Base-by-base conservation (phyloP, 495 filamentous ascomycete genomes). In the Sordaria brevicollis region DNA sequence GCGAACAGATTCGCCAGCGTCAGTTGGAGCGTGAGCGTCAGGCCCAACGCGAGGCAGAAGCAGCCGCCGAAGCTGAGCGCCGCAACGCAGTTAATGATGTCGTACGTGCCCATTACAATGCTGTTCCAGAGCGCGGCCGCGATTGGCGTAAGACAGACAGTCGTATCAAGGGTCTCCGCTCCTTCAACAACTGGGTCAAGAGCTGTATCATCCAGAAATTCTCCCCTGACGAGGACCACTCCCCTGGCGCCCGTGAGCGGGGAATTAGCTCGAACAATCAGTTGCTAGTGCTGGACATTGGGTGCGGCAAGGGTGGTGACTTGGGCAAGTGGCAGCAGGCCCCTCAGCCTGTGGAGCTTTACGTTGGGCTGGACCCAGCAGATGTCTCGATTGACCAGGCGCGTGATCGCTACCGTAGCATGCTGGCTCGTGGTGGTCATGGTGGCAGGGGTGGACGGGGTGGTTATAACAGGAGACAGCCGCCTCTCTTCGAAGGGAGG, bases 181-280 rank as follows among this genome's bases (percentile, higher is more conserved):
- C 89, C 73, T 97, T 96, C 83, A 99, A 99, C 81, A 99, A 99
- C 77, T 99, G 95, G 95, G 86, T 98, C 78, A 99, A 99, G 84
- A 96, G 92, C 78, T 93, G 90, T 15, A 86, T 97, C 69, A 97
- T 99, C 72, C 93, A 97, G 77, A 98, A 97, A 76, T 98, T 97
- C 80, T 92, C 92, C 3, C 93, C 92, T 0, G 89, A 89, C 66
- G 93, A 97, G 78, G 88, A 90, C 54, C 76, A 84, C 35, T 79
- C 87, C 0, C 84, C 84, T 13, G 83, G 81, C 8, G 80, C 85
- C 10, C 82, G 81, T 69, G 87, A 92, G 71, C 85, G 84, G 36
- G 83, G 84, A 31, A 84, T 74, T 49, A 74, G 72, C 68, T 74
- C 85, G 13, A 81, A 82, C 3, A 81, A 88, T 67, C 86, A 86